Conservation (phyloP, 352 stramenopile genomes). For the Peronosclerospora sorghi region DNA sequence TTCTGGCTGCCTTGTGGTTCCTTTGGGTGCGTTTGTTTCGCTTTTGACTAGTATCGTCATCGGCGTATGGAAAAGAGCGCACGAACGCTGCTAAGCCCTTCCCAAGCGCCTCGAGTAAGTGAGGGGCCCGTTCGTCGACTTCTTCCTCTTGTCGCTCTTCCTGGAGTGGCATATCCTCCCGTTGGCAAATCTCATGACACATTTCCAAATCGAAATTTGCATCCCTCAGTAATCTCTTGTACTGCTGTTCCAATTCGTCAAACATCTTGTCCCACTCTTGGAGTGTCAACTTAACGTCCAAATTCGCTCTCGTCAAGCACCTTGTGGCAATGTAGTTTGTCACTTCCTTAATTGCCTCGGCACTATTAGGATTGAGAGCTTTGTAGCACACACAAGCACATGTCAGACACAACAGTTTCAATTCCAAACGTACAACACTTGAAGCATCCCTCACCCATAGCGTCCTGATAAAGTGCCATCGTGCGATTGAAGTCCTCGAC, state of each 20-base stretch:
- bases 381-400: constrained; percentile 1
- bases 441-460: constrained; percentile 29
- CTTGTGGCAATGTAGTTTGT: constrained; percentile 51
- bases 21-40: constrained; percentile 18
- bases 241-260: constrained; percentile 31
- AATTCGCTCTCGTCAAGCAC: constrained; percentile 14
- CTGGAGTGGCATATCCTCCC: constrained; percentile 47
- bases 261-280: constrained; percentile 36
- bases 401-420: background rate
- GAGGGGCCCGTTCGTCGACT: constrained; percentile 48
- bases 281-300: constrained; percentile 2
- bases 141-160: constrained; percentile 51
- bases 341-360: constrained; percentile 62
- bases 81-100: constrained; percentile 45
- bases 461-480: constrained; percentile 42
- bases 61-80: constrained; percentile 12
- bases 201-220: constrained; percentile 43
- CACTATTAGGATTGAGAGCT: constrained; percentile 43
- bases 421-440: background rate
- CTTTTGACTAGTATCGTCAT: background rate
- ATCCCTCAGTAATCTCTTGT: constrained; percentile 22
- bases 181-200: constrained; percentile 54
- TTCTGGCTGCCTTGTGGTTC: constrained; percentile 3
- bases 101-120: constrained; percentile 54
- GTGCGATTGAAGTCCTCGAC: constrained; percentile 32